Conservation (phyloP, 371 early-diverging fungal species). For the Ordospora pajunii region DNA sequence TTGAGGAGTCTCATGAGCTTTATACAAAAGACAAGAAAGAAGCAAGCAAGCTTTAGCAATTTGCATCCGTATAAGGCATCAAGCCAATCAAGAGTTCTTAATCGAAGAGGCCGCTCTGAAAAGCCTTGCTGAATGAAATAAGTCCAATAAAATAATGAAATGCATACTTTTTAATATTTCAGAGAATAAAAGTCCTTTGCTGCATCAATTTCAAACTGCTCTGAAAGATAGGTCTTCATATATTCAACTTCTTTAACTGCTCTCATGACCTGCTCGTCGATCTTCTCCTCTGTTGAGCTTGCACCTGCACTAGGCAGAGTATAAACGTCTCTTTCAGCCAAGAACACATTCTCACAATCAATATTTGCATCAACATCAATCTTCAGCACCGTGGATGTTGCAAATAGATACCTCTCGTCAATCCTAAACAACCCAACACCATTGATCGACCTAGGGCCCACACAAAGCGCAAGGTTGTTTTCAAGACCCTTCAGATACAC, state of each 20-base stretch:
- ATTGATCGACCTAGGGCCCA: constrained; percentile 42
- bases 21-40: constrained; percentile 1
- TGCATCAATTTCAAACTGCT: constrained; percentile 46
- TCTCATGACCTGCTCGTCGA: constrained; percentile 28
- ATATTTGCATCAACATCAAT: constrained; percentile 25
- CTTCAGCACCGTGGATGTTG: constrained; percentile 41
- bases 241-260: constrained; percentile 29
- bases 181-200: constrained; percentile 44
- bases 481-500: constrained; percentile 46
- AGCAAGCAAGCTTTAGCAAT: background rate
- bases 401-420: constrained; percentile 56
- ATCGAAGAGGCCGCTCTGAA: background rate
- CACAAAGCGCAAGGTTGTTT: constrained; percentile 46
- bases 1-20: constrained; percentile 1
- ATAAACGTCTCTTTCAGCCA: constrained; percentile 23
- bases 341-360: constrained; percentile 2
- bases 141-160: background rate
- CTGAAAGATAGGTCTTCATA: constrained; percentile 44
- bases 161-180: constrained; percentile 47
- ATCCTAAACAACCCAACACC: constrained; percentile 52
- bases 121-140: background rate
- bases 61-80: too few relatives aligned
- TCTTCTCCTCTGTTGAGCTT: constrained; percentile 12
- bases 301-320: constrained; percentile 26
- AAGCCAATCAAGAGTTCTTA: too few relatives aligned